Conservation (phyloP, 1,139 yeast genomes). For the Zygosaccharomyces pseudobailii region DNA sequence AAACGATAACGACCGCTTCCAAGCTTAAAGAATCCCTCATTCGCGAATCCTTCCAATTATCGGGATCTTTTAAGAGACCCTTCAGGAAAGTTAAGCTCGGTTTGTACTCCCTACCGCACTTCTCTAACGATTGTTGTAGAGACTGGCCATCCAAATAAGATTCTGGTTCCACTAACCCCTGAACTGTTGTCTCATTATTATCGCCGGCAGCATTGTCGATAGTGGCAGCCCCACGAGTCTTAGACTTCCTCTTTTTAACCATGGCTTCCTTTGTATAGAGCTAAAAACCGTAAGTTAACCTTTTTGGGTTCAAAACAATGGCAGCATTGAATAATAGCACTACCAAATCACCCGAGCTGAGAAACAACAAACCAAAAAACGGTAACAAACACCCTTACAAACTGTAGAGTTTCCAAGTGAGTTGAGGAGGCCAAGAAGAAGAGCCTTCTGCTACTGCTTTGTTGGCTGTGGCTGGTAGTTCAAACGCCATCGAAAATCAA, state of each 20-base stretch:
- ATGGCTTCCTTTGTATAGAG: neutral
- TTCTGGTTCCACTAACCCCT: neutral
- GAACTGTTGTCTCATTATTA: neutral
- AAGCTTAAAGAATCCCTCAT: constrained; percentile 8
- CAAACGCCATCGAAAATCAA: neutral
- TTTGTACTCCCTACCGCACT: constrained; percentile 2
- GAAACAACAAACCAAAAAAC: neutral
- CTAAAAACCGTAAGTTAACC: neutral
- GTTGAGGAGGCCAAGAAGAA: neutral
- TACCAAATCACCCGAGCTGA: neutral
- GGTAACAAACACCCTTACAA: neutral
- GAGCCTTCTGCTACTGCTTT: neutral
- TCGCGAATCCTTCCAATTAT: neutral
- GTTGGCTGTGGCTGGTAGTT: neutral
- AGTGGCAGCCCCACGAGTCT: neutral
- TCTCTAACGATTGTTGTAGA: constrained; percentile 3
- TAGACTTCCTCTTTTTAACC: constrained; percentile 9
- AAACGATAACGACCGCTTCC: constrained; percentile 18
- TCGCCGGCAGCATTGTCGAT: neutral
- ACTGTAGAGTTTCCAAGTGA: neutral
- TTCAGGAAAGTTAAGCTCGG: constrained; percentile 5
- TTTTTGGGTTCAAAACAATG: neutral
- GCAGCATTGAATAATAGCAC: constrained; percentile 1
- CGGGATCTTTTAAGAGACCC: constrained; percentile 5
- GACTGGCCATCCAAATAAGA: neutral